A percentile compares a stretch with the other conserved stretches of the same genome.
These are phyloP conservation scores for Neurospora cerealis DNA, from an alignment of 495 filamentous ascomycete genomes.

Conservation along the genomic window DNA sequence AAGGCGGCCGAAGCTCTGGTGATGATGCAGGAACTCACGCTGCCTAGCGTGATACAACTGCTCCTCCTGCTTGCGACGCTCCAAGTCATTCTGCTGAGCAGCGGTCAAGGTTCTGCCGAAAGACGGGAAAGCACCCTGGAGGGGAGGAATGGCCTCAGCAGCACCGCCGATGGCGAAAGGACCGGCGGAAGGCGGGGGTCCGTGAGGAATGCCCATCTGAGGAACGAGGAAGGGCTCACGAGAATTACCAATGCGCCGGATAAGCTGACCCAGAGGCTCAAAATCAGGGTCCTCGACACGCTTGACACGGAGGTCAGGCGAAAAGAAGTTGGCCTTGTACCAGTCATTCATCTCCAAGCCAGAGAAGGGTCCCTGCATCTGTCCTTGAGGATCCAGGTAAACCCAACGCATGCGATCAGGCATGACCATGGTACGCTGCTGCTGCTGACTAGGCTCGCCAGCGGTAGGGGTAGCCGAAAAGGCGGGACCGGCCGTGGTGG, in stretches of 20 bases:
- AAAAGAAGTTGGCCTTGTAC: slow-evolving; percentile 98
- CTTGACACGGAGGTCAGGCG: slow-evolving; percentile 84
- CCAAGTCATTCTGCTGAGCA: slow-evolving; percentile 93
- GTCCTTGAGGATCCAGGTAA: slow-evolving; percentile 87
- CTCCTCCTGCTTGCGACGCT: slow-evolving; percentile 94
- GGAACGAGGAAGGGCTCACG: slow-evolving; percentile 95
- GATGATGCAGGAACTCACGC: slow-evolving; percentile 57
- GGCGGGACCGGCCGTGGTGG: slow-evolving; percentile 23
- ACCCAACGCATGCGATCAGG: slow-evolving; percentile 98
- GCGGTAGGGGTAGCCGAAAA: slow-evolving; percentile 25
- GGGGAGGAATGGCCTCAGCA: slow-evolving; percentile 79
- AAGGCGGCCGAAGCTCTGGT: slow-evolving; percentile 45
- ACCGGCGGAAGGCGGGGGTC: slow-evolving; percentile 43
- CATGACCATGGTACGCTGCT: slow-evolving; percentile 95
- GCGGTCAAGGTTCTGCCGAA: slow-evolving; percentile 97
- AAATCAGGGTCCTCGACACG: slow-evolving; percentile 88
- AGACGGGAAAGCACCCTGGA: slow-evolving; percentile 86
- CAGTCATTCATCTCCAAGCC: slow-evolving; percentile 99
- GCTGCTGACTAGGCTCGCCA: slow-evolving; percentile 51
- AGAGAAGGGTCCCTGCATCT: slow-evolving; percentile 87
- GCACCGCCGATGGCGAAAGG: slow-evolving; percentile 36
- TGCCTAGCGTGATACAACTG: slow-evolving; percentile 93
- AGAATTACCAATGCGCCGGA: slow-evolving; percentile 93
- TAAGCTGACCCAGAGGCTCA: slow-evolving; percentile 90
- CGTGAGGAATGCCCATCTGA: slow-evolving; percentile 88